These are phyloP conservation scores for Crithidia bombi DNA, from an alignment of 208 protist species.

Conservation along the genomic window DNA sequence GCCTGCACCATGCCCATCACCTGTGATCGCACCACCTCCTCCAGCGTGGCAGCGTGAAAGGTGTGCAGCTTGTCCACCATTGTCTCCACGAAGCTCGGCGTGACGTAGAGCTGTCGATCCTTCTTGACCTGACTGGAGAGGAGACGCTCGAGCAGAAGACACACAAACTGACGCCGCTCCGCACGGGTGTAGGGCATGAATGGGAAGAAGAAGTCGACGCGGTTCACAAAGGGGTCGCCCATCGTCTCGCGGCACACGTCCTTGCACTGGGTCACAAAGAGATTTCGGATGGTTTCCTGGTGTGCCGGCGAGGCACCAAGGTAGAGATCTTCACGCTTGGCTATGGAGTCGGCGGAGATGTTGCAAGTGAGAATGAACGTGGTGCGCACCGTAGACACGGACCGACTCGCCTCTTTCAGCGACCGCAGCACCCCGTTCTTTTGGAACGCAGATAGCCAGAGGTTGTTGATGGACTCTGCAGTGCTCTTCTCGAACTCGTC, in stretches of 20 bases:
- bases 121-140: conserved; percentile 56
- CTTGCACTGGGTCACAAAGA: conserved; percentile 54
- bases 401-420: conserved; percentile 73
- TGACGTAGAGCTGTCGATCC: conserved; percentile 47
- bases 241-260: conserved; percentile 52
- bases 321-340: conserved; percentile 40
- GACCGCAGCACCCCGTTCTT: conserved; percentile 86
- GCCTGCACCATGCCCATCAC: conserved; percentile 54
- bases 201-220: conserved; percentile 81
- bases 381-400: conserved; percentile 69
- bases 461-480: conserved; percentile 77
- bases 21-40: conserved; percentile 68
- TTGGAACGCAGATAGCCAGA: conserved; percentile 90
- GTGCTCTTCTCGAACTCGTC: conserved; percentile 91
- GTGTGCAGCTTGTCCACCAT: conserved; percentile 53
- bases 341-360: conserved; percentile 61
- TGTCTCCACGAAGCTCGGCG: conserved; percentile 55
- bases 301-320: conserved; percentile 37
- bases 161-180: conserved; percentile 67
- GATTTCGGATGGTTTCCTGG: conserved; percentile 44
- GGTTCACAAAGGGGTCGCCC: conserved; percentile 87
- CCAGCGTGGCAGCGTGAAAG: conserved; percentile 80
- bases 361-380: conserved; percentile 91
- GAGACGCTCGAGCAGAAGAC: conserved; percentile 67
- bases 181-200: conserved; percentile 78